These are phyloP conservation scores for Colletotrichum eleusines DNA, from an alignment of 2,329 filamentous ascomycete genomes.

Conservation along the genomic window DNA sequence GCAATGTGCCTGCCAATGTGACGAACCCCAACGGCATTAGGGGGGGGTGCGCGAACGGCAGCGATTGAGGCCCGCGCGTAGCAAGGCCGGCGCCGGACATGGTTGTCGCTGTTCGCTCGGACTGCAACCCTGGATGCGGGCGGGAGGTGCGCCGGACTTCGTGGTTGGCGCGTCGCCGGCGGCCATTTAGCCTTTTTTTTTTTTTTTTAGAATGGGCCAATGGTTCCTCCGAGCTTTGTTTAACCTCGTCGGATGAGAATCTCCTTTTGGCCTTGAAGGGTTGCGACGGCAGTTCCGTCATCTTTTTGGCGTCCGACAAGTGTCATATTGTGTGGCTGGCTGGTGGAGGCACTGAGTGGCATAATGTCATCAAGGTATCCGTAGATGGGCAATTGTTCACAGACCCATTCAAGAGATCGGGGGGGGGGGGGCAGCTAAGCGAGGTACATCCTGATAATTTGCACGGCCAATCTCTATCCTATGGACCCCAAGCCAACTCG, in stretches of 20 bases:
- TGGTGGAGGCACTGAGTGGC: not conserved
- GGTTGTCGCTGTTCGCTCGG: not conserved
- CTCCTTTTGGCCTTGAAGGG: not conserved
- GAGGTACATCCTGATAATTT: too few relatives aligned
- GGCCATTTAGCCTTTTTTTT: slow-evolving; percentile 19
- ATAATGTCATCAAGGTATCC: not conserved
- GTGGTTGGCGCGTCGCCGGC: slow-evolving; percentile 12
- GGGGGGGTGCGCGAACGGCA: slow-evolving; percentile 10
- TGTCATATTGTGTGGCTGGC: too few relatives aligned
- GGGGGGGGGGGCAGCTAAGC: too few relatives aligned
- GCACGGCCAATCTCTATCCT: too few relatives aligned
- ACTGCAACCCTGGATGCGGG: not conserved
- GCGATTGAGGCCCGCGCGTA: slow-evolving; percentile 14
- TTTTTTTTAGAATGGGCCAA: slow-evolving; percentile 17
- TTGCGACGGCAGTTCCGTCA: slow-evolving; percentile 1
- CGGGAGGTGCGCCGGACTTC: slow-evolving; percentile 14
- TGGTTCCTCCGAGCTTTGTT: slow-evolving; percentile 29
- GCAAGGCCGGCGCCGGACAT: slow-evolving; percentile 4
- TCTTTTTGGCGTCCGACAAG: not conserved
- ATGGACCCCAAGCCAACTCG: too few relatives aligned
- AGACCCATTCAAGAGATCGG: too few relatives aligned
- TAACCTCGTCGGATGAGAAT: not conserved
- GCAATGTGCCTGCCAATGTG: slow-evolving; percentile 27
- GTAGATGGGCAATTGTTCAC: too few relatives aligned
- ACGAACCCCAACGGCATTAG: not conserved